Evolutionary conservation across 345 rosid genomes (phyloP).

Genomic region (Brassica juncea): DNA sequence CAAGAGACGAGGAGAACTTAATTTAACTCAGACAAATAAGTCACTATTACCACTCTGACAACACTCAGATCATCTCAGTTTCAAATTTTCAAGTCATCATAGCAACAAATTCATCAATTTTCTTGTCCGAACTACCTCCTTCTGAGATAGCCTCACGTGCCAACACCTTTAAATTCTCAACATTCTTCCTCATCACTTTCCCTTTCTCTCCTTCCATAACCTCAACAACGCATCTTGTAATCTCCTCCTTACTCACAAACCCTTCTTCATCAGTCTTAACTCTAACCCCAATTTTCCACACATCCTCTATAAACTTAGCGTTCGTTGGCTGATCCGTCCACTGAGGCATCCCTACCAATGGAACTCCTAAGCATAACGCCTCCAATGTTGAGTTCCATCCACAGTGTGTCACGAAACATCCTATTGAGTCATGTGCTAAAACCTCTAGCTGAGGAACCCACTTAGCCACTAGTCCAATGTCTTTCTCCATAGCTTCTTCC

Average conservation of each 20-base stretch:
- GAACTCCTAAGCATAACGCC: constrained; percentile 60
- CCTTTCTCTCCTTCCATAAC: constrained; percentile 58
- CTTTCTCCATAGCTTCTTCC: constrained; percentile 39
- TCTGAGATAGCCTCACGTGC: constrained; percentile 49
- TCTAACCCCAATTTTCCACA: constrained; percentile 59
- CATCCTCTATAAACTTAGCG: constrained; percentile 56
- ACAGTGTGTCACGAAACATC: constrained; percentile 67
- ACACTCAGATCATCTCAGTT: neutral
- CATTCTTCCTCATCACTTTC: constrained; percentile 46
- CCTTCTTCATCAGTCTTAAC: constrained; percentile 42
- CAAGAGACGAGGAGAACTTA: neutral
- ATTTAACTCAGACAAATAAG: constrained; percentile 10
- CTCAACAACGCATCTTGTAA: constrained; percentile 42
- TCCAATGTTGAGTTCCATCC: constrained; percentile 78
- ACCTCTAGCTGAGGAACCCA: constrained; percentile 64
- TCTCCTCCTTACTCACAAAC: constrained; percentile 40
- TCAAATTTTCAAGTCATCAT: neutral
- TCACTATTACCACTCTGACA: neutral
- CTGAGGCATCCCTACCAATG: constrained; percentile 61
- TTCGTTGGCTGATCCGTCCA: constrained; percentile 64
- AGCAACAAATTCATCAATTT: constrained; percentile 43
- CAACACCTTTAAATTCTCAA: constrained; percentile 42
- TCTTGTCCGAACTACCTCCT: constrained; percentile 55
- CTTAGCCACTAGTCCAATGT: constrained; percentile 46
- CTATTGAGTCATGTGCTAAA: constrained; percentile 50